Percentiles rank a stretch among this genome's conserved stretches.
Evolutionary conservation across 2,329 filamentous ascomycete genomes (phyloP).

Genomic region (Cladosporium colombiae): DNA sequence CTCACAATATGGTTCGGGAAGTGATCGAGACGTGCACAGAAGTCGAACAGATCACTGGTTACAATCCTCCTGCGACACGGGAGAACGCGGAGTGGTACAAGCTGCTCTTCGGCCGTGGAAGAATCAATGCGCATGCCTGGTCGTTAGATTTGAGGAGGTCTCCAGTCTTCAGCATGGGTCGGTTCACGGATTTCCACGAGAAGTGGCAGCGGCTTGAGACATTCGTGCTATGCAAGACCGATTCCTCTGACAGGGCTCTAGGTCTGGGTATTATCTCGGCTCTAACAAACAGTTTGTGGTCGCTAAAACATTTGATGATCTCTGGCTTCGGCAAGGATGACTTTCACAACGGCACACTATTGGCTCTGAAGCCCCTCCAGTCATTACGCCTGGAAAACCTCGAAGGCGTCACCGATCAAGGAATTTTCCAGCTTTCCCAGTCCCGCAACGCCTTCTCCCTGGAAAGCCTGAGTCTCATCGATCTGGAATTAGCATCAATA

Average conservation of each 20-base stretch:
- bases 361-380: conserved; percentile 53
- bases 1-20: conserved; percentile 56
- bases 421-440: conserved; percentile 52
- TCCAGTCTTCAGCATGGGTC: conserved; percentile 52
- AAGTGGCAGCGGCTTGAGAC: conserved; percentile 54
- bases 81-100: conserved; percentile 30
- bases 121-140: conserved; percentile 59
- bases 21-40: conserved; percentile 61
- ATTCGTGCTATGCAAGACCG: conserved; percentile 51
- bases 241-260: conserved; percentile 39
- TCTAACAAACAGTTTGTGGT: conserved; percentile 55
- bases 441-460: conserved; percentile 49
- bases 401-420: conserved; percentile 57
- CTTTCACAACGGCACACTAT: conserved; percentile 57
- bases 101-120: conserved; percentile 49
- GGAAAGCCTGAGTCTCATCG: conserved; percentile 52
- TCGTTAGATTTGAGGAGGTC: conserved; percentile 40
- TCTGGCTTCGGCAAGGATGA: conserved; percentile 56
- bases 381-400: conserved; percentile 59
- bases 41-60: conserved; percentile 56
- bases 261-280: conserved; percentile 58
- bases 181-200: conserved; percentile 57
- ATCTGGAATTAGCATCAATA: conserved; percentile 55
- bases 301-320: conserved; percentile 55
- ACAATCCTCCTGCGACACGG: conserved; percentile 45